Conservation (phyloP, 768 basidiomycete genomes). For the Lactarius tabidus region DNA sequence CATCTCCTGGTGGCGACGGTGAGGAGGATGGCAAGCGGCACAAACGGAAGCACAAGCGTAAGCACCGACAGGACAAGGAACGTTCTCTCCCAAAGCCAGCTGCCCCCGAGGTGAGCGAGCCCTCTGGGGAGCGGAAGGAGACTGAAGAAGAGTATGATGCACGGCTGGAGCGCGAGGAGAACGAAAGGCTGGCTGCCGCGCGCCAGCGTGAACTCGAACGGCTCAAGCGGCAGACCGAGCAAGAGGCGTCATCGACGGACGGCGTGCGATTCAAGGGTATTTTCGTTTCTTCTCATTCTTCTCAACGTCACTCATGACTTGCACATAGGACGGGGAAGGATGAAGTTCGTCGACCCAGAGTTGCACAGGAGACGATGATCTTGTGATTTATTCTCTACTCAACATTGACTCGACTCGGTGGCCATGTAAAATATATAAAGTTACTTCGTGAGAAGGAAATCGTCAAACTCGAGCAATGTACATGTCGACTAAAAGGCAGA, state of each 20-base stretch:
- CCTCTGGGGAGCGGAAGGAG: slow-evolving; percentile 34
- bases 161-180: slow-evolving; percentile 62
- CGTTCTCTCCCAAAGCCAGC: slow-evolving; percentile 19
- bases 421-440: slow-evolving; percentile 17
- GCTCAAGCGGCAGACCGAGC: slow-evolving; percentile 40
- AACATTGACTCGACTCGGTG: slow-evolving; percentile 2
- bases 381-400: slow-evolving; percentile 2
- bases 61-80: slow-evolving; percentile 31
- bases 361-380: slow-evolving; percentile 31
- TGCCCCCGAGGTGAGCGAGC: neutral
- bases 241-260: slow-evolving; percentile 33
- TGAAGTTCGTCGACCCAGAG: slow-evolving; percentile 66
- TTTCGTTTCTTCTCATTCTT: slow-evolving; percentile 10
- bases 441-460: slow-evolving; percentile 19
- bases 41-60: slow-evolving; percentile 30
- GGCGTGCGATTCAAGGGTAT: slow-evolving; percentile 66
- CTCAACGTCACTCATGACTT: slow-evolving; percentile 1
- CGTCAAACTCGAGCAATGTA: slow-evolving; percentile 13
- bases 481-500: slow-evolving; percentile 14
- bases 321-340: slow-evolving; percentile 52
- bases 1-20: slow-evolving; percentile 7
- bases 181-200: slow-evolving; percentile 48
- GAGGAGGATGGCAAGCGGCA: slow-evolving; percentile 21
- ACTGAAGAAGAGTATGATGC: slow-evolving; percentile 74
- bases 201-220: slow-evolving; percentile 48